Conservation (phyloP, 2,329 filamentous ascomycete genomes). For the Talaromyces marneffei region DNA sequence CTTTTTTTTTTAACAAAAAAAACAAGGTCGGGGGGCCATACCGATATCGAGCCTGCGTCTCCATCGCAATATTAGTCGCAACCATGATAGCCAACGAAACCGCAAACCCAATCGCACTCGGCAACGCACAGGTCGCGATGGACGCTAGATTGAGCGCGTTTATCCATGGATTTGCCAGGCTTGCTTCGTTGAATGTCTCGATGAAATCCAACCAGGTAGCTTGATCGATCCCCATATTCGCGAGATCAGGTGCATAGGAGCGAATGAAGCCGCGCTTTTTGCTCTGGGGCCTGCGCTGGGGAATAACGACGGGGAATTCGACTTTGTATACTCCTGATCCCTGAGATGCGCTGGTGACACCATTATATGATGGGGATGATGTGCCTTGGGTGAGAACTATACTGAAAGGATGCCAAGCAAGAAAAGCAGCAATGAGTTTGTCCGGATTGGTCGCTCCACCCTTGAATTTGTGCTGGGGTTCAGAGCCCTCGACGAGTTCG, state of each 20-base stretch:
- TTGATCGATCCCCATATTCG: constrained; percentile 31
- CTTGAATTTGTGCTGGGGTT: constrained; percentile 12
- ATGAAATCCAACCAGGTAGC: constrained; percentile 35
- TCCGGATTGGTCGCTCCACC: constrained; percentile 9
- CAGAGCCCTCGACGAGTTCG: not conserved
- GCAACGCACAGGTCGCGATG: not conserved
- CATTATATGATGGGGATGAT: not conserved
- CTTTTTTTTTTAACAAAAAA: too few species aligned
- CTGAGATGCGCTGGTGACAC: not conserved
- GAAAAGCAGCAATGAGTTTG: constrained; percentile 14
- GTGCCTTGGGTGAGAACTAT: not conserved
- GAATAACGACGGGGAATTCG: constrained; percentile 32
- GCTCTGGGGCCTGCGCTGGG: constrained; percentile 33
- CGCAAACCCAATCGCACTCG: not conserved
- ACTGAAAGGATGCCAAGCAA: constrained; percentile 9
- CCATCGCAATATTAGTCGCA: constrained; percentile 3
- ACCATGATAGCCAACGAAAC: constrained; percentile 10
- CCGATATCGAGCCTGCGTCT: constrained; percentile 19
- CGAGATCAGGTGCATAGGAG: constrained; percentile 35
- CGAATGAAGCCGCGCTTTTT: constrained; percentile 36
- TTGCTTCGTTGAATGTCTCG: constrained; percentile 22
- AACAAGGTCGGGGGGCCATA: not conserved
- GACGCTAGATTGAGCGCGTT: constrained; percentile 12
- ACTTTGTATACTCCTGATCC: not conserved
- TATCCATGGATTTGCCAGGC: constrained; percentile 12